These are phyloP conservation scores for Tetrahymena thermophila DNA, from an alignment of 73 alveolate genomes.

Conservation along the genomic window DNA sequence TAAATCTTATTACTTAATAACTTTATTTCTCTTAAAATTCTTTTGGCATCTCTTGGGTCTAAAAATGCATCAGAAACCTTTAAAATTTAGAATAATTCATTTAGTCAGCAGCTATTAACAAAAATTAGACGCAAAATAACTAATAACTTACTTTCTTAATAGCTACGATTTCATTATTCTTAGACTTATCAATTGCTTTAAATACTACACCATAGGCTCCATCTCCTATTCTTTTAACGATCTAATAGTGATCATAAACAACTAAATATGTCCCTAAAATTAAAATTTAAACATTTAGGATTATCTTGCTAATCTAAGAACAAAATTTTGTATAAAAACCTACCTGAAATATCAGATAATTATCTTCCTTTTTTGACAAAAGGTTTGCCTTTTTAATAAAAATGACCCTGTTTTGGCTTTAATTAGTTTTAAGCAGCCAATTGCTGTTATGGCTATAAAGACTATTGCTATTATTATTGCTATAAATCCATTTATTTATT, in stretches of 20 bases:
- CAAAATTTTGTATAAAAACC: neutral
- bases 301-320: neutral
- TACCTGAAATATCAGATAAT: neutral
- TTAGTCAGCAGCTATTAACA: neutral
- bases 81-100: slow-evolving; percentile 10
- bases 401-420: neutral
- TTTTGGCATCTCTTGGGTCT: slow-evolving; percentile 78
- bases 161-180: slow-evolving; percentile 72
- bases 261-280: slow-evolving; percentile 26
- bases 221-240: slow-evolving; percentile 56
- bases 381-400: neutral
- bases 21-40: slow-evolving; percentile 80
- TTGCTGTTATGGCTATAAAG: neutral
- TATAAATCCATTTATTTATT: neutral
- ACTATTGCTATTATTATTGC: neutral
- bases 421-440: neutral
- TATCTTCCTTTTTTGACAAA: neutral
- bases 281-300: neutral
- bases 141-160: slow-evolving; percentile 61
- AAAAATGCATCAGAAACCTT: slow-evolving; percentile 51
- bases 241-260: slow-evolving; percentile 63
- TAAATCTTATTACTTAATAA: slow-evolving; percentile 32
- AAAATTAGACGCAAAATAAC: neutral
- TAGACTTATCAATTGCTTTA: slow-evolving; percentile 69
- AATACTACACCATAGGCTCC: slow-evolving; percentile 88